Base-by-base conservation (phyloP, 805 yeast genomes). In the Candida ulmi region DNA sequence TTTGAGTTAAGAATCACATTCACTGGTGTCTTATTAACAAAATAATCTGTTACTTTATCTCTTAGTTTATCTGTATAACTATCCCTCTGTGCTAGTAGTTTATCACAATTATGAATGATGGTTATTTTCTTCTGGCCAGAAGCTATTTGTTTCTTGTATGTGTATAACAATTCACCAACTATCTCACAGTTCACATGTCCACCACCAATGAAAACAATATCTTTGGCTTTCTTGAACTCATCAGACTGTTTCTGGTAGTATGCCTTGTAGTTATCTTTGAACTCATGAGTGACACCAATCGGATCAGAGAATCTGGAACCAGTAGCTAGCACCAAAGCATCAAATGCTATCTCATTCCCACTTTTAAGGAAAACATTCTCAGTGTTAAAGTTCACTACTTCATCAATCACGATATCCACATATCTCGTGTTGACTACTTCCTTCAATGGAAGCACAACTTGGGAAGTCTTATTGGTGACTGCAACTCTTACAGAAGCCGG, bases 141-240 rank as follows among this genome's bases (percentile, higher is more conserved):
- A n/a, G 21, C 19, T 17, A 53, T 6, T 24, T 50, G 46, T 5
- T 48, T 44, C 2, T 39, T 30, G 39, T 45, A 63, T 4, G 39
- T 35, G 37, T 45, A 39, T 3, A 54, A 46, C 4, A 62, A 21
- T 38, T 63, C 67, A 24, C 68, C 68, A 11, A 49, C 54, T 2
- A 62, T 27, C 40, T 63, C 68, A 17, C 44, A 44, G 24, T 57
- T 63, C 17, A 47, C 50, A 37, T 52, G 49, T 2, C 66, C 68
- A 17, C 63, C 66, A 29, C 68, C 68, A 15, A 61, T 43, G 17
- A 62, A 38, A 3, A 52, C 57, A 16, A 61, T 51, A 24, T 53
- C 40, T 17, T 54, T 49, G 3, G 64, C 62, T 1, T 36, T 33
- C 11, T 42, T 41, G 5, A 60, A 41, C 37, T 42, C 43, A 4